Conservation (phyloP, 495 filamentous ascomycete genomes). For the Neurospora tetraspora region DNA sequence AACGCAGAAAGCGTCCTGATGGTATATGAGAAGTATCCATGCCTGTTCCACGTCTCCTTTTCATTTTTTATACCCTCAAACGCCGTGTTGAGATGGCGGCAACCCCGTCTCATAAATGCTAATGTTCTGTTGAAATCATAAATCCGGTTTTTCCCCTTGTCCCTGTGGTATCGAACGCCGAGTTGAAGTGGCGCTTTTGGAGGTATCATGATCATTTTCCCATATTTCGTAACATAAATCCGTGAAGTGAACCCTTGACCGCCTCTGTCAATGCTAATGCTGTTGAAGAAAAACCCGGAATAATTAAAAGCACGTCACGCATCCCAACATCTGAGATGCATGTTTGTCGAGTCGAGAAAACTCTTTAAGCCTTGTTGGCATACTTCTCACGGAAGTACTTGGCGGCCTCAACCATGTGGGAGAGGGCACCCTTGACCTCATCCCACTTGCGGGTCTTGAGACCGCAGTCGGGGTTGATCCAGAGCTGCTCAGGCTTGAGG, state of each 20-base stretch:
- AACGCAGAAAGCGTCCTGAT: background rate
- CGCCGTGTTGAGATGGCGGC: constrained; percentile 27
- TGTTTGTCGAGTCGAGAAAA: background rate
- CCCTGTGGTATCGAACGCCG: constrained; percentile 18
- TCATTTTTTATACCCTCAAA: constrained; percentile 14
- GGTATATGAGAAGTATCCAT: background rate
- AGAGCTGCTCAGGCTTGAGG: constrained; percentile 91
- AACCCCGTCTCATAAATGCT: constrained; percentile 18
- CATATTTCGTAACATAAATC: constrained; percentile 17
- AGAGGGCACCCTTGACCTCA: constrained; percentile 87
- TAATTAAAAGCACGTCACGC: constrained; percentile 4
- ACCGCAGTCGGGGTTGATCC: constrained; percentile 98
- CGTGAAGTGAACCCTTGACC: constrained; percentile 18
- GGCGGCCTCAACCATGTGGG: constrained; percentile 91
- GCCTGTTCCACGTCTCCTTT: constrained; percentile 6
- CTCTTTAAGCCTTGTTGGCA: constrained; percentile 35
- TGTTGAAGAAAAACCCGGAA: constrained; percentile 29
- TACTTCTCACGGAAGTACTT: constrained; percentile 93
- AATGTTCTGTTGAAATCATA: constrained; percentile 22
- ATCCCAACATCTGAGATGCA: constrained; percentile 4
- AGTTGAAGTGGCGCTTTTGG: constrained; percentile 24
- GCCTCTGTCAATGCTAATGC: constrained; percentile 24
- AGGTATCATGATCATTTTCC: constrained; percentile 25
- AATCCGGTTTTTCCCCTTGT: constrained; percentile 19
- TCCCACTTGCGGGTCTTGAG: constrained; percentile 95